These are phyloP conservation scores for Ophiostoma piceae DNA, from an alignment of 2,329 filamentous ascomycete genomes.

Conservation along the genomic window DNA sequence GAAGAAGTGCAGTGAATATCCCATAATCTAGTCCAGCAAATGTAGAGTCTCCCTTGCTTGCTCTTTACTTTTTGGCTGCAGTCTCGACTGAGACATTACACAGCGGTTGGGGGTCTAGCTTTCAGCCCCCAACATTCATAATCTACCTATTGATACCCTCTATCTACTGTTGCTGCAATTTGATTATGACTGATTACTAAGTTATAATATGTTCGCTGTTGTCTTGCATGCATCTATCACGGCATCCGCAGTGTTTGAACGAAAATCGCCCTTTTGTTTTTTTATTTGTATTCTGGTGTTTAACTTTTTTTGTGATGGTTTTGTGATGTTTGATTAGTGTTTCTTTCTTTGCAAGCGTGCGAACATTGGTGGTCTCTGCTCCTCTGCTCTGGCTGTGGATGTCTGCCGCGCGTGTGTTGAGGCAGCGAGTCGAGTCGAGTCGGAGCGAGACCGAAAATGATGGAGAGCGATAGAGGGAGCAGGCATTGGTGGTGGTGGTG, in stretches of 20 bases:
- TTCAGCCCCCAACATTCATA: not conserved
- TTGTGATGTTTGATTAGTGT: slow-evolving; percentile 12
- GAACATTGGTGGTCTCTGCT: not conserved
- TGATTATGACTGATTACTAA: not conserved
- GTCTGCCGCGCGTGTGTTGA: not conserved
- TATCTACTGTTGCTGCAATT: not conserved
- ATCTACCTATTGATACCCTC: not conserved
- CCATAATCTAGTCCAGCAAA: not conserved
- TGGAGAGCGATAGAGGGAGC: slow-evolving; percentile 15
- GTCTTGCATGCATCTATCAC: not conserved
- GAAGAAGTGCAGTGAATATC: not conserved
- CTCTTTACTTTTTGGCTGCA: not conserved
- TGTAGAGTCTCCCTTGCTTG: not conserved
- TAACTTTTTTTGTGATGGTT: not conserved
- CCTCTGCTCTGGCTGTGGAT: not conserved
- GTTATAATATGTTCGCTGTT: not conserved
- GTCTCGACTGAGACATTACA: not conserved
- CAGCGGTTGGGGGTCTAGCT: not conserved
- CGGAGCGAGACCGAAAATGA: slow-evolving; percentile 15
- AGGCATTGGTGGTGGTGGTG: not conserved
- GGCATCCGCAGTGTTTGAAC: not conserved
- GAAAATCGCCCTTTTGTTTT: slow-evolving; percentile 4
- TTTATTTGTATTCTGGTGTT: slow-evolving; percentile 7
- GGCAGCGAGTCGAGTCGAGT: not conserved
- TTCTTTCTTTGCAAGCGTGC: slow-evolving; percentile 5